Evolutionary conservation across 179 eudicot genomes (phyloP).

Genomic region (Silene vulgaris): DNA sequence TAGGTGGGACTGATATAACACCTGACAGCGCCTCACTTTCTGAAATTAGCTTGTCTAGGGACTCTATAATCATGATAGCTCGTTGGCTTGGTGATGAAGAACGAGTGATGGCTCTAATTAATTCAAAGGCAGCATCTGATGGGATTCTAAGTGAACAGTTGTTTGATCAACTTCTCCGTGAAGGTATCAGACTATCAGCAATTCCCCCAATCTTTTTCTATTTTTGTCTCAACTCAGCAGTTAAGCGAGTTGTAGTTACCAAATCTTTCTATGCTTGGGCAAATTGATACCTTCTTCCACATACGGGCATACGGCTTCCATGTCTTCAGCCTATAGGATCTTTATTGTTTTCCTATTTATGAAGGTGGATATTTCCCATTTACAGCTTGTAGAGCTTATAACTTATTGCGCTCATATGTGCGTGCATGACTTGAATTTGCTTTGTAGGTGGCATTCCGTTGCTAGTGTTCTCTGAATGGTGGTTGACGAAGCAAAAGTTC

Average conservation of each 20-base stretch:
- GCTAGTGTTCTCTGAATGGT: slow-evolving; percentile 87
- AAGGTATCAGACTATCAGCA: slow-evolving; percentile 47
- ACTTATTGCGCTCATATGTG: neutral
- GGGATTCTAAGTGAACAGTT: slow-evolving; percentile 60
- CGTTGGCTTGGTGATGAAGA: slow-evolving; percentile 84
- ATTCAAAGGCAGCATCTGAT: slow-evolving; percentile 33
- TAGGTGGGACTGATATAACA: slow-evolving; percentile 48
- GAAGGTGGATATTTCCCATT: neutral
- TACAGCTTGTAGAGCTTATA: neutral
- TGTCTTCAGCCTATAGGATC: neutral
- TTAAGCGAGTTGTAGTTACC: neutral
- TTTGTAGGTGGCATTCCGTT: slow-evolving; percentile 77
- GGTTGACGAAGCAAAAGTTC: slow-evolving; percentile 84
- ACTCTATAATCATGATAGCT: slow-evolving; percentile 61
- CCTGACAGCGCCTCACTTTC: slow-evolving; percentile 51
- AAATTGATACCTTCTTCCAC: neutral
- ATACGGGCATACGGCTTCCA: neutral
- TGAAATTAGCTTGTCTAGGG: slow-evolving; percentile 76
- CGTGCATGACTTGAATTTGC: slow-evolving; percentile 12
- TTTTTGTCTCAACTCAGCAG: neutral
- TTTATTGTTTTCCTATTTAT: neutral
- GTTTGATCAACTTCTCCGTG: slow-evolving; percentile 78
- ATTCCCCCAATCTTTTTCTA: slow-evolving; percentile 7
- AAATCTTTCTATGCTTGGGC: neutral
- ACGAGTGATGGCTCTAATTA: slow-evolving; percentile 44